Evolutionary conservation across 169 alveolate species (phyloP).

Genomic region (Plasmodium sp.): DNA sequence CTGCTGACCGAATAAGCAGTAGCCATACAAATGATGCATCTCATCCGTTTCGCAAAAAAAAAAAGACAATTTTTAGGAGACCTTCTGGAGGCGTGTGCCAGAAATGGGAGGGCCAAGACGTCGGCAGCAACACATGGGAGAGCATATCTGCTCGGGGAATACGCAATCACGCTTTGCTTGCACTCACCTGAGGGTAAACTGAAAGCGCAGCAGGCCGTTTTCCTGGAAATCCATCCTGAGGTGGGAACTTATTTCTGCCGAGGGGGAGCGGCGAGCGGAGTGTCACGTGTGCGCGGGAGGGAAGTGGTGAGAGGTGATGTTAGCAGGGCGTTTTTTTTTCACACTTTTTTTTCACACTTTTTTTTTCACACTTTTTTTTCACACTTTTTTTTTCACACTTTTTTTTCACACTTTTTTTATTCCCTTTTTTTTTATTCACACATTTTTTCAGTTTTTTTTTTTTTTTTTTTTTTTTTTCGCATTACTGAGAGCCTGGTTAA

Average conservation of each 20-base stretch:
- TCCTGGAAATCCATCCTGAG: slow-evolving; percentile 70
- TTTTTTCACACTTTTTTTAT: neutral
- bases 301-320: neutral
- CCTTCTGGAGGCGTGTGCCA: neutral
- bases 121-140: neutral
- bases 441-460: neutral
- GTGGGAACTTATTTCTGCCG: slow-evolving; percentile 61
- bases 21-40: neutral
- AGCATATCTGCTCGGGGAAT: neutral
- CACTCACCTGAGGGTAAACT: slow-evolving; percentile 55
- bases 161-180: neutral
- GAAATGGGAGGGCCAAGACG: neutral
- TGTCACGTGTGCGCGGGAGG: neutral
- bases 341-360: neutral
- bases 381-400: no score
- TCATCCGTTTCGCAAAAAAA: neutral
- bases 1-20: neutral
- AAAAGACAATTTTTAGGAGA: neutral
- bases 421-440: no score
- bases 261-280: neutral
- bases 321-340: neutral
- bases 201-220: slow-evolving; percentile 47
- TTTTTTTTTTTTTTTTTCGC: neutral
- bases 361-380: neutral
- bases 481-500: slow-evolving; percentile 59